phyloP scores from a whole-genome alignment of 129 eudicot genomes.

The Artemisia annua region DNA sequence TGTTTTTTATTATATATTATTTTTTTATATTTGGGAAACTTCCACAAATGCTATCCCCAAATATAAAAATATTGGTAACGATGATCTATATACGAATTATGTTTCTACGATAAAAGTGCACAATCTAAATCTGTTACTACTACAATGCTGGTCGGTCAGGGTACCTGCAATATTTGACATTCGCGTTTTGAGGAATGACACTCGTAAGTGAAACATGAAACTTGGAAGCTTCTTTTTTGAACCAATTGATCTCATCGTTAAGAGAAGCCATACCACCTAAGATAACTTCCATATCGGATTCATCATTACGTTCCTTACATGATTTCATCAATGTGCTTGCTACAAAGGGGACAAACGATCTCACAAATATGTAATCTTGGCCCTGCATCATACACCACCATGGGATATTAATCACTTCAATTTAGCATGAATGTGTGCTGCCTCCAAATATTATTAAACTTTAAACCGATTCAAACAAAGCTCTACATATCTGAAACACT shows the following conservation, averaged over 20 bases:
- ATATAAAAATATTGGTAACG: too few species aligned
- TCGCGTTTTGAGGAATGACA: constrained; percentile 60
- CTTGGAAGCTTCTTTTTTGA: constrained; percentile 76
- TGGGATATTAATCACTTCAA: not conserved
- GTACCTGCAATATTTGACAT: constrained; percentile 79
- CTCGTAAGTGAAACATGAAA: constrained; percentile 58
- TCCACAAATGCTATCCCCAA: too few species aligned
- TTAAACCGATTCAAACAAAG: not conserved
- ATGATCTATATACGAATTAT: too few species aligned
- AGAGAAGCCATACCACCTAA: constrained; percentile 85
- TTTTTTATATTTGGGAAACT: too few species aligned
- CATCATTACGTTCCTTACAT: constrained; percentile 60
- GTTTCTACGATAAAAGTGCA: too few species aligned
- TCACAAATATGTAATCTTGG: constrained; percentile 82
- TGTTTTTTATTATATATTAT: too few species aligned
- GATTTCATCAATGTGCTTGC: constrained; percentile 76
- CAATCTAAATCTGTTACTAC: too few species aligned
- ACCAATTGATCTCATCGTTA: constrained; percentile 82
- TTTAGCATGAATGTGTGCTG: not conserved
- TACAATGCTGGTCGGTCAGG: not conserved
- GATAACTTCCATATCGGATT: constrained; percentile 59
- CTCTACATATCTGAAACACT: too few species aligned
- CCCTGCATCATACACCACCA: constrained; percentile 49
- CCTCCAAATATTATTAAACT: not conserved
- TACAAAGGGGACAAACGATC: constrained; percentile 71